Evolutionary conservation across 208 protist species (phyloP), one percentile per base, ranked within the genome.

Genomic region (Polymyxa betae): DNA sequence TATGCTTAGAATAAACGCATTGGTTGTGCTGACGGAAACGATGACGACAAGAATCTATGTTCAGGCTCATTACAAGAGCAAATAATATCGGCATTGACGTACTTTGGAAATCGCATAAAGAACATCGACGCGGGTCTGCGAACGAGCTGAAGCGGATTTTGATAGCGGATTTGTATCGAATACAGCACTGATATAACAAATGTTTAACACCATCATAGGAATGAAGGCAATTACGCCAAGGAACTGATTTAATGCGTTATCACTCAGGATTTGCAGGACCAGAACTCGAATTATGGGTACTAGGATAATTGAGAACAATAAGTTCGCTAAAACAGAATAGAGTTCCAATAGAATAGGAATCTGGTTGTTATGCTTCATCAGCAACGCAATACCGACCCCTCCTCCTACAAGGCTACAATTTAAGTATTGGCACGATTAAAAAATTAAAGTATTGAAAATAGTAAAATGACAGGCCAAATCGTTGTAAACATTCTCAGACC

Each of bases 81-180:
- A n/a, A n/a, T n/a, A n/a, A n/a, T n/a, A n/a, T n/a, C n/a, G n/a
- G n/a, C n/a, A n/a, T n/a, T n/a, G n/a, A n/a, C n/a, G 5, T 35
- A 82, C 72, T n/a, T 82, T 82, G 35, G 12, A 35, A 43, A 82
- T 20, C 5, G 5, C 16, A 5, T 35, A 82, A n/a, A 82, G 5
- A 82, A 82, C 35, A 43, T 82, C 72, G 5, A 82, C 10, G 5
- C 72, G 72, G n/a, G 35, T 20, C 5, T 82, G 72, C 10, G 72
- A 82, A 5, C 72, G 72, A 35, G 72, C n/a, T 5, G n/a, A 45
- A 20, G 35, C 5, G 16, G n/a, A 43, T 35, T 35, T 82, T 5
- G 72, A 82, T 82, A 82, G n/a, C 16, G 72, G 72, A n/a, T 35
- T 82, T n/a, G 35, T 5, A 20, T 82, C 72, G n/a, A 82, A 82